Base-by-base conservation (phyloP, 495 filamentous ascomycete genomes). In the Penicillium macrosclerotiorum region DNA sequence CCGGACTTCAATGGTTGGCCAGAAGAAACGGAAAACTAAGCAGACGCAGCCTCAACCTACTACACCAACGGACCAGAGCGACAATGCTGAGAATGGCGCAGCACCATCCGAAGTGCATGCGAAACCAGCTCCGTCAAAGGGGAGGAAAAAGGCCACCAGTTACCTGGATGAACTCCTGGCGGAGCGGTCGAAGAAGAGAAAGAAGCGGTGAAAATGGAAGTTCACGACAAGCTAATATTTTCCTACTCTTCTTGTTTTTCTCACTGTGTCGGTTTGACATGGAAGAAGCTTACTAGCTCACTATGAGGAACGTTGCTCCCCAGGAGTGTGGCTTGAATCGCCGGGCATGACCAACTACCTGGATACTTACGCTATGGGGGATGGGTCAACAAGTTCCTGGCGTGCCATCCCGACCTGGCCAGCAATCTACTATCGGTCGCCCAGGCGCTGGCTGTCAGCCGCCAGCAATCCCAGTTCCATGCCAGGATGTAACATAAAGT, bases 1-100 rank as follows among this genome's bases (percentile, higher is more conserved):
- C n/a, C 65, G 82, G 45, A 71, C 78, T 18, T 73, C 75, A 36
- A 54, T 80, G 29, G 76, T 81, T 37, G 76, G 68, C 27, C 67
- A 53, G 39, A 79, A 76, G 57, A 66, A 59, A 55, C 65, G 52
- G 38, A 53, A 53, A 23, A 14, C 49, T 38, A 25, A 18, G 3
- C 5, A 20, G 12, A 2, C 12, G 29, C 24, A 14, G 8, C 7
- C 24, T 18, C 8, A 8, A 5, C 9, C 3, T n/a, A 24, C 23
- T 33, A 5, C 17, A 18, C 19, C 20, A 33, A 16, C 22, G 20
- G 47, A 25, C 37, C 12, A 39, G 22, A 33, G 44, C 26, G 42
- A 37, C 23, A 33, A 24, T 42, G 48, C 35, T 24, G 33, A 47
- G 20, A 22, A 31, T 33, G 12, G 37, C 19, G 31, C n/a, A 7